Conservation (phyloP, 306 rosid species). For the Comarum palustre region DNA sequence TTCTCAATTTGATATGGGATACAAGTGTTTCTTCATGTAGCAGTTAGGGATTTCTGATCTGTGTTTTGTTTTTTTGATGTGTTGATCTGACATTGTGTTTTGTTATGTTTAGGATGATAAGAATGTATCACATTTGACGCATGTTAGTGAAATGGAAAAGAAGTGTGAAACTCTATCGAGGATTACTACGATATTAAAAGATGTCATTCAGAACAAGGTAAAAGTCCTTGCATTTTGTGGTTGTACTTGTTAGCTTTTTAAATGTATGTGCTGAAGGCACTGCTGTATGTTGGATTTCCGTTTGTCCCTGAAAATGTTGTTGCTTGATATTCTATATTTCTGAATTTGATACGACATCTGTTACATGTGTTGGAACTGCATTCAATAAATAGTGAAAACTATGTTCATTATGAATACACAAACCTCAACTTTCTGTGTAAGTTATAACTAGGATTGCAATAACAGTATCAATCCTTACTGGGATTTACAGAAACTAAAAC, state of each 20-base stretch:
- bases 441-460: too few species aligned
- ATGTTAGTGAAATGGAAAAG: conserved; percentile 91
- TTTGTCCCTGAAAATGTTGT: neutral
- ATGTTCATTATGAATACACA: too few species aligned
- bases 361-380: neutral
- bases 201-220: conserved; percentile 97
- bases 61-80: neutral
- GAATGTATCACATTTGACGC: conserved; percentile 90
- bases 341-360: neutral
- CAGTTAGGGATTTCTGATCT: neutral
- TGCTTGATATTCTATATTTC: neutral
- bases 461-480: too few species aligned
- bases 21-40: neutral
- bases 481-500: too few species aligned
- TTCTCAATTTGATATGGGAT: neutral
- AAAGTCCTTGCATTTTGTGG: neutral
- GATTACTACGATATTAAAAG: conserved; percentile 85
- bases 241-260: conserved; percentile 9
- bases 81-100: conserved; percentile 19
- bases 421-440: too few species aligned
- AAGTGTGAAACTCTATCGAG: conserved; percentile 76
- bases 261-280: neutral
- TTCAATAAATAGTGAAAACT: too few species aligned
- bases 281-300: neutral
- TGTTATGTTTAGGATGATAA: conserved; percentile 69